Percentiles rank a stretch among this genome's conserved stretches.
phyloP scores from a whole-genome alignment of 768 basidiomycete genomes.

The Sporobolomyces phaffii region DNA sequence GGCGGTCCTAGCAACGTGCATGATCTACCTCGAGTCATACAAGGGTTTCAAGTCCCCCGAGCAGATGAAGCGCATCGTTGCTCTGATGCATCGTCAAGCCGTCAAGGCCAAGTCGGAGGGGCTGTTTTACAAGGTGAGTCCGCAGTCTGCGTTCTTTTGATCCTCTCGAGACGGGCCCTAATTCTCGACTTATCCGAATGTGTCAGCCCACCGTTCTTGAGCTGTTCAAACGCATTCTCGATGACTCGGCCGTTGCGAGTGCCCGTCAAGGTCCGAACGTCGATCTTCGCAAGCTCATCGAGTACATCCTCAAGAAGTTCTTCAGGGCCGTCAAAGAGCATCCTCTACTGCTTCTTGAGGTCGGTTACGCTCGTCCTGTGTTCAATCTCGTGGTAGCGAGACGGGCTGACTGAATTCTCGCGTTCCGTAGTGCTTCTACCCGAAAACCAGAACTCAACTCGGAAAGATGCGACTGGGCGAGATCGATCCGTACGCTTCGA shows the following conservation, averaged over 20 bases:
- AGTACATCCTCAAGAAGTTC: conserved; percentile 81
- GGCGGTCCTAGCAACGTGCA: conserved; percentile 74
- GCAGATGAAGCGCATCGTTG: conserved; percentile 82
- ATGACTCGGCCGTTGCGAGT: conserved; percentile 64
- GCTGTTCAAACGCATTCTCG: conserved; percentile 79
- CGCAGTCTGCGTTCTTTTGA: conserved; percentile 20
- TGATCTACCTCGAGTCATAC: conserved; percentile 76
- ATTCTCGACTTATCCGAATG: conserved; percentile 1
- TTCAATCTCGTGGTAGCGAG: not conserved
- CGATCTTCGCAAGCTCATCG: conserved; percentile 76
- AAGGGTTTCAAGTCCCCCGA: conserved; percentile 70
- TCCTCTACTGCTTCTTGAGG: conserved; percentile 81
- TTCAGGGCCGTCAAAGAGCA: conserved; percentile 85
- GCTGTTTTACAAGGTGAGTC: conserved; percentile 81
- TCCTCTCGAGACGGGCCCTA: conserved; percentile 3
- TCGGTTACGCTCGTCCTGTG: conserved; percentile 47
- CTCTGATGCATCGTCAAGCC: conserved; percentile 81
- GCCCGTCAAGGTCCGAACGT: conserved; percentile 72
- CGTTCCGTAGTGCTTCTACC: conserved; percentile 66
- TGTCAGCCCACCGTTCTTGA: conserved; percentile 76
- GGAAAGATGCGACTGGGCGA: conserved; percentile 54
- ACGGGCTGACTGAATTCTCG: not conserved
- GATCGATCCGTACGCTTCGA: conserved; percentile 27
- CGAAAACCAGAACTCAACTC: conserved; percentile 80
- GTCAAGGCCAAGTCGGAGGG: conserved; percentile 88